Evolutionary conservation across 2,329 filamentous ascomycete genomes (phyloP).

Genomic region (Aspergillus fructus): DNA sequence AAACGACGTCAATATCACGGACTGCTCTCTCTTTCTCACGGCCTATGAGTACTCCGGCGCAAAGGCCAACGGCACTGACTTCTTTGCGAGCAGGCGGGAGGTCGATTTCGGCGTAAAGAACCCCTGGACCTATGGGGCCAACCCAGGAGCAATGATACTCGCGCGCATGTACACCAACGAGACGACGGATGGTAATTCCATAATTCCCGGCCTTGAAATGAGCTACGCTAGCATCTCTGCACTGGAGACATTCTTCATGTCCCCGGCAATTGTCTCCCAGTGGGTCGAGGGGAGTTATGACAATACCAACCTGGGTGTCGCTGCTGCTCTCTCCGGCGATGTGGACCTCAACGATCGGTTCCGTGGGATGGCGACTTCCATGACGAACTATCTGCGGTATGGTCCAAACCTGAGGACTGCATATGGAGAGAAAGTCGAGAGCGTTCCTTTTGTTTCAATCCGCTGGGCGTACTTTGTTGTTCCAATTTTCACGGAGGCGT

Average conservation of each 20-base stretch:
- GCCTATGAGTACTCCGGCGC: slow-evolving; percentile 13
- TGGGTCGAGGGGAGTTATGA: slow-evolving; percentile 9
- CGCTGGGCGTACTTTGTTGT: slow-evolving; percentile 16
- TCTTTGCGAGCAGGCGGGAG: slow-evolving; percentile 7
- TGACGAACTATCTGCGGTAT: slow-evolving; percentile 16
- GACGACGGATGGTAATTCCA: not conserved
- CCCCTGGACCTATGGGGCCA: slow-evolving; percentile 6
- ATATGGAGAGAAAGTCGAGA: slow-evolving; percentile 8
- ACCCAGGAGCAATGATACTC: no score
- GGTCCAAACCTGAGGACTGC: slow-evolving; percentile 12
- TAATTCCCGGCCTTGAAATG: not conserved
- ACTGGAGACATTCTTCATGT: slow-evolving; percentile 10
- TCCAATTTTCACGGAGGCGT: slow-evolving; percentile 8
- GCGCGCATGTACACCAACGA: not conserved
- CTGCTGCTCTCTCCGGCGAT: slow-evolving; percentile 7
- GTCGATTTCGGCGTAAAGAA: slow-evolving; percentile 13
- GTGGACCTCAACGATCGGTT: slow-evolving; percentile 13
- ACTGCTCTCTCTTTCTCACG: slow-evolving; percentile 15
- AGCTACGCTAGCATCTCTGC: not conserved
- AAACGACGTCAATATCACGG: slow-evolving; percentile 14
- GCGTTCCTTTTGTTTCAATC: slow-evolving; percentile 14
- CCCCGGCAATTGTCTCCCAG: not conserved
- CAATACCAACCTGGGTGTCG: slow-evolving; percentile 7
- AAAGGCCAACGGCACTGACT: slow-evolving; percentile 13
- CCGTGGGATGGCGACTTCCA: slow-evolving; percentile 14